Conservation (phyloP, 495 filamentous ascomycete species). For the Cairneyella variabilis region DNA sequence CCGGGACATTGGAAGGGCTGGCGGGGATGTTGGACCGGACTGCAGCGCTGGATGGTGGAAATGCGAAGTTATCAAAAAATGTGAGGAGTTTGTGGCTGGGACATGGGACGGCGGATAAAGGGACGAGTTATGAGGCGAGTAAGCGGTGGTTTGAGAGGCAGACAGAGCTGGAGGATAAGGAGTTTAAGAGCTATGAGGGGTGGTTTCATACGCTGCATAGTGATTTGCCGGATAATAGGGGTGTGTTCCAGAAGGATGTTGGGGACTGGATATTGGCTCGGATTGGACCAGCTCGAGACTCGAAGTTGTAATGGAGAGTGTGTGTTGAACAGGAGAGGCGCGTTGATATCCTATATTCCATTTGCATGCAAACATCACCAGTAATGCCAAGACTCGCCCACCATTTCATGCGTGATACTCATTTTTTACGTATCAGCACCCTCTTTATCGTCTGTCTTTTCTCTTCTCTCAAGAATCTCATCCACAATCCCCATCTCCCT, state of each 20-base stretch:
- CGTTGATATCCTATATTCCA: no score
- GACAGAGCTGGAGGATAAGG: conserved; percentile 54
- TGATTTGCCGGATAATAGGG: conserved; percentile 58
- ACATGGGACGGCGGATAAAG: conserved; percentile 65
- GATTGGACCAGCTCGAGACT: conserved; percentile 8
- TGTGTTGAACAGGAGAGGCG: neutral
- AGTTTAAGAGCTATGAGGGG: conserved; percentile 70
- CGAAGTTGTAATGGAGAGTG: conserved; percentile 12
- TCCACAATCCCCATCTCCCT: conserved; percentile 88
- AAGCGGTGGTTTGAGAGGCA: conserved; percentile 57
- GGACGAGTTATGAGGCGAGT: conserved; percentile 58
- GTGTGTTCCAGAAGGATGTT: conserved; percentile 65
- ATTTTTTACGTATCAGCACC: neutral
- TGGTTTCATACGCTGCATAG: conserved; percentile 76
- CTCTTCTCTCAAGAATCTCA: conserved; percentile 63
- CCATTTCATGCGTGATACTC: neutral
- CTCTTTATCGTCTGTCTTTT: conserved; percentile 19
- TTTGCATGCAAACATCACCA: no score
- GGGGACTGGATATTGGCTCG: conserved; percentile 68
- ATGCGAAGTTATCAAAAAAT: conserved; percentile 28
- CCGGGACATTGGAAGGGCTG: conserved; percentile 73
- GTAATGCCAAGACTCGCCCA: no score
- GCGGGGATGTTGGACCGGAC: conserved; percentile 71
- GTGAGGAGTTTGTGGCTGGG: conserved; percentile 53
- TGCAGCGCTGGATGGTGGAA: conserved; percentile 43